Evolutionary conservation across 2,329 filamentous ascomycete species (phyloP), one percentile per base, ranked within the genome.

Genomic region (Curvularia verruculosa): DNA sequence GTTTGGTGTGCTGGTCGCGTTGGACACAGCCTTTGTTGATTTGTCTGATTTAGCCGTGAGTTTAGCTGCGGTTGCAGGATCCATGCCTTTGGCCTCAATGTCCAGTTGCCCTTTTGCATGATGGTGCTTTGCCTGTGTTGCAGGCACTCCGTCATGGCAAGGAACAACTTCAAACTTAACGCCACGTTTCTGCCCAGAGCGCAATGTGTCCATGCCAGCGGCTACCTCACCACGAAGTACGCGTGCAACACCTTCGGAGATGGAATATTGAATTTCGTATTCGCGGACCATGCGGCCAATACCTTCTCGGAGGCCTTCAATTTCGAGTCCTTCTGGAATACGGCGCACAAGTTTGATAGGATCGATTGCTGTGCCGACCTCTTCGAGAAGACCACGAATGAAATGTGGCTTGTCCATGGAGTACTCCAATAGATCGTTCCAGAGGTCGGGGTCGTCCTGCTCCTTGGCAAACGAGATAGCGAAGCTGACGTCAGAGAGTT

Each of bases 391-490:
- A 0, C 91, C 93, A 12, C 91, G 89, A 65, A 99, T 98, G 78
- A 99, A 99, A 39, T 87, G 87, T 0, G 95, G 95, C 72, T 97
- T 96, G 78, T 97, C 92, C 95, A 99, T 98, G 59, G 90, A 94
- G 76, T 98, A 98, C 66, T 94, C 87, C 5, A 99, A 85, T 7
- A 99, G 83, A 70, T 98, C 93, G 63, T 96, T 90, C 95, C 95
- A 99, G 0, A 99, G 83, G 66, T 97, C 93, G 0, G 89, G 87
- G 68, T 97, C 93, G 61, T 95, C 88, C 72, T 98, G 92, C 60
- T 93, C 89, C 75, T 97, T 97, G 52, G 92, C 93, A 70, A 99
- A 99, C 1, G 89, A 85, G 65, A 99, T 99, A 8, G 95, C 95
- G 65, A 95, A 92, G 48, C 89, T 89, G 48, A 98, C 93, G 72